phyloP scores from a whole-genome alignment of 352 stramenopile genomes.

The Peronospora tabacina region DNA sequence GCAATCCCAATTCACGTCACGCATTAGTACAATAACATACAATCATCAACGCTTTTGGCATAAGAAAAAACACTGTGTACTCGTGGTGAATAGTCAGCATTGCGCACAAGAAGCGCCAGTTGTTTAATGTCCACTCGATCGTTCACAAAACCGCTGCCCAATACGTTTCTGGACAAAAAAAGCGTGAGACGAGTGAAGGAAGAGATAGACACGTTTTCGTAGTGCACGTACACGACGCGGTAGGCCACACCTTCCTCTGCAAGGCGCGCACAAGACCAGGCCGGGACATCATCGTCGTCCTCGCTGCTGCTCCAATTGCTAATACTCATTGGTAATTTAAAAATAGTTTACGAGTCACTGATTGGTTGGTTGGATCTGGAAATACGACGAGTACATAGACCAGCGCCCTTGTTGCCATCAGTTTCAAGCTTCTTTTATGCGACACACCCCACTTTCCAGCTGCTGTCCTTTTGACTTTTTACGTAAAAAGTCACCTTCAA shows the following conservation, averaged over 20 bases:
- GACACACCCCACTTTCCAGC: not conserved
- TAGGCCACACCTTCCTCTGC: conserved; percentile 45
- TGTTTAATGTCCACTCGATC: conserved; percentile 47
- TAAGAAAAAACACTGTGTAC: conserved; percentile 18
- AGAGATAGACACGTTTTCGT: not conserved
- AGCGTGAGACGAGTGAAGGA: not conserved
- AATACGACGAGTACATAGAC: not conserved
- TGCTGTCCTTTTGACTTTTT: conserved; percentile 10
- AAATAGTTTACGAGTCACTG: conserved; percentile 20
- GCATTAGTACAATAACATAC: not conserved
- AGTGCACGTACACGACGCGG: conserved; percentile 44
- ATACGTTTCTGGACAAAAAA: conserved; percentile 39
- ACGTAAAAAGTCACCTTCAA: conserved; percentile 23
- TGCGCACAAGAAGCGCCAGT: conserved; percentile 59
- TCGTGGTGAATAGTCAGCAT: conserved; percentile 57
- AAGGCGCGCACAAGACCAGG: conserved; percentile 40
- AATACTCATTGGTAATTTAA: conserved; percentile 15
- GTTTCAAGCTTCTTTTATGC: too few species aligned
- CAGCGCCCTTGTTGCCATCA: too few species aligned
- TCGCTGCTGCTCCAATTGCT: conserved; percentile 23
- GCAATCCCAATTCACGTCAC: not conserved
- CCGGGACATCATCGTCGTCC: conserved; percentile 10
- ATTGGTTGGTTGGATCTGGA: conserved; percentile 3
- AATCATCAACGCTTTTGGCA: not conserved
- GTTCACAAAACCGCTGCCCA: conserved; percentile 52